phyloP scores from a whole-genome alignment of 2,329 filamentous ascomycete genomes.

The Botrytis aclada region DNA sequence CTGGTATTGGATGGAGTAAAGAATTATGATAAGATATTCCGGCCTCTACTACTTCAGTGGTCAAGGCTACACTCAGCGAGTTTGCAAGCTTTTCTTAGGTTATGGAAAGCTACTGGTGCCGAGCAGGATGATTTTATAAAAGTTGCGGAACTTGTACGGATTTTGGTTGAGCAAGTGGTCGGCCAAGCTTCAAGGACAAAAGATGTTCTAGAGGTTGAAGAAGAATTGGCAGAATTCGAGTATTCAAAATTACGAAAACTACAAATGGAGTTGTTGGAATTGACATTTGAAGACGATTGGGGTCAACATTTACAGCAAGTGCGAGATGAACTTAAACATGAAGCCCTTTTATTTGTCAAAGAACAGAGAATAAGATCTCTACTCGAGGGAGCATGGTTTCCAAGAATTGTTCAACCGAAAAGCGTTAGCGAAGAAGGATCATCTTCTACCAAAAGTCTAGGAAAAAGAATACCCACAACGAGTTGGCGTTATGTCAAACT shows the following conservation, averaged over 20 bases:
- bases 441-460: constrained; percentile 20
- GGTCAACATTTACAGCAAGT: constrained; percentile 84
- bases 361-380: constrained; percentile 92
- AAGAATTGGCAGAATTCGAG: constrained; percentile 82
- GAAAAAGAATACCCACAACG: constrained; percentile 23
- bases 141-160: constrained; percentile 84
- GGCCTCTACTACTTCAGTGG: constrained; percentile 88
- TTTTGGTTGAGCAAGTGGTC: constrained; percentile 85
- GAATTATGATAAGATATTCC: constrained; percentile 82
- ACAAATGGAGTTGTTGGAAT: constrained; percentile 89
- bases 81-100: constrained; percentile 79
- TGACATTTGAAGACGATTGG: constrained; percentile 94
- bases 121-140: constrained; percentile 87
- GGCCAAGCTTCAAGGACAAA: constrained; percentile 78
- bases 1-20: constrained; percentile 70
- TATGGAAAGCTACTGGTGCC: constrained; percentile 90
- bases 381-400: constrained; percentile 86
- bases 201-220: constrained; percentile 82
- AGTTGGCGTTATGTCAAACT: constrained; percentile 80
- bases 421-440: constrained; percentile 42
- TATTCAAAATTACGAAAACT: constrained; percentile 73
- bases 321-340: constrained; percentile 85
- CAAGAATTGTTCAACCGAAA: constrained; percentile 44
- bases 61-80: constrained; percentile 82
- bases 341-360: constrained; percentile 93